Base-by-base conservation (phyloP, 179 eudicot species). In the Beta macrorhiza region DNA sequence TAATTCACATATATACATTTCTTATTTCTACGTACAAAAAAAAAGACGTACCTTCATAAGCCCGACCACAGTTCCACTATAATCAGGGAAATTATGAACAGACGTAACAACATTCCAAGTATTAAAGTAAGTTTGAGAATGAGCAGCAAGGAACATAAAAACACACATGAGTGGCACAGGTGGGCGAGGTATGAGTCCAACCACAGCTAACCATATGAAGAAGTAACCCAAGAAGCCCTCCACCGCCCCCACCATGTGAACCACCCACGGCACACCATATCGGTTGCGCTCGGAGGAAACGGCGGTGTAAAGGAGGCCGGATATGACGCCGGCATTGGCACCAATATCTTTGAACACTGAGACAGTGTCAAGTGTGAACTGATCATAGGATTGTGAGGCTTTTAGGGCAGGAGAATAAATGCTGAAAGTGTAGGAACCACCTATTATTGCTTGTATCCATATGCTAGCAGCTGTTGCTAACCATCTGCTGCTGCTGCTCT, bases 321-420 rank as follows among this genome's bases (percentile, higher is more conserved):
- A 94, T 70, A 94, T 72, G 19, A 91, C 76, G 6, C 97, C 97
- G 82, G 91, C 92, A 87, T 92, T 92, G 58, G 95, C 89, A 42
- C 98, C 97, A 78, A 94, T 89, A 85, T 92, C 98, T 69, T 93
- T 93, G 89, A 93, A 93, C 67, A 91, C 93, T 20, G 98, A 91
- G 75, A 94, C 84, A 15, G 90, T 90, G 89, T 90, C 87, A 67
- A 96, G 93, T 6, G 96, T 92, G 10, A 94, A 89, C 42, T 96
- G 99, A 51, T 83, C 83, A 86, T 96, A 96, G 53, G 68, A 74
- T 56, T 92, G 99, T 42, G 87, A 84, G 58, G 93, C 81, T 83
- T 96, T 96, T 7, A 94, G 81, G 72, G 81, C 62, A 2, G 92
- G 77, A 0, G 98, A 96, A 89, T 92, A 96, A 78, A 96, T 86